Conservation (phyloP, 2,329 filamentous ascomycete genomes). For the Rhytidhysteron rufulum region DNA sequence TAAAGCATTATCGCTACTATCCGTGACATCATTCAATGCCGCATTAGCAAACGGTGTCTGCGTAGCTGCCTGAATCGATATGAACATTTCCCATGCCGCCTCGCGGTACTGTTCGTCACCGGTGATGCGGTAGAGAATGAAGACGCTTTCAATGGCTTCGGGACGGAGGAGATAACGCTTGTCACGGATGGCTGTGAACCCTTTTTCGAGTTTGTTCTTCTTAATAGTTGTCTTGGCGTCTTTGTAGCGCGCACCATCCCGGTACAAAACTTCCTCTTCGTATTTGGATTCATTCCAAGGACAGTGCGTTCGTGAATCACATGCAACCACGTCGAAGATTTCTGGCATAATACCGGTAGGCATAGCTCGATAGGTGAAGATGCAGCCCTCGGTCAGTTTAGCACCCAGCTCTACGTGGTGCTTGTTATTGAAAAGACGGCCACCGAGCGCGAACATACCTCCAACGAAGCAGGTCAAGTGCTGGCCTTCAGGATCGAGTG, state of each 20-base stretch:
- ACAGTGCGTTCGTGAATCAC: constrained; percentile 38
- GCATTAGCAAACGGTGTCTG: constrained; percentile 41
- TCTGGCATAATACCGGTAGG: constrained; percentile 60
- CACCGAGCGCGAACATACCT: constrained; percentile 59
- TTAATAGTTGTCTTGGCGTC: constrained; percentile 11
- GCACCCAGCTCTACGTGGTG: constrained; percentile 53
- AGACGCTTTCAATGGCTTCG: constrained; percentile 59
- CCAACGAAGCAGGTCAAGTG: constrained; percentile 60
- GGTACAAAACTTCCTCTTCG: constrained; percentile 35
- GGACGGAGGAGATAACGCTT: constrained; percentile 46
- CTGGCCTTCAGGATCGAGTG: constrained; percentile 47
- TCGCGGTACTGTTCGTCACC: constrained; percentile 46
- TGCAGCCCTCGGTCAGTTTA: constrained; percentile 58
- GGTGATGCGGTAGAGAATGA: constrained; percentile 58
- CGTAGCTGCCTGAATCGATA: constrained; percentile 36
- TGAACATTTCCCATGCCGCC: constrained; percentile 48
- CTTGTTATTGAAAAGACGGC: constrained; percentile 52
- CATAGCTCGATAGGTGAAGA: constrained; percentile 56
- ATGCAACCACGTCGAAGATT: constrained; percentile 50
- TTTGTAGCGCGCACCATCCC: constrained; percentile 15
- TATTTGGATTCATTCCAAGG: constrained; percentile 53
- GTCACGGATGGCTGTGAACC: constrained; percentile 40
- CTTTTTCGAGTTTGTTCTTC: constrained; percentile 29
- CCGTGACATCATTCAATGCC: constrained; percentile 41
- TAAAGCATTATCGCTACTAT: constrained; percentile 10